Conservation (phyloP, 2,329 filamentous ascomycete genomes). For the Boeremia lycopersici region DNA sequence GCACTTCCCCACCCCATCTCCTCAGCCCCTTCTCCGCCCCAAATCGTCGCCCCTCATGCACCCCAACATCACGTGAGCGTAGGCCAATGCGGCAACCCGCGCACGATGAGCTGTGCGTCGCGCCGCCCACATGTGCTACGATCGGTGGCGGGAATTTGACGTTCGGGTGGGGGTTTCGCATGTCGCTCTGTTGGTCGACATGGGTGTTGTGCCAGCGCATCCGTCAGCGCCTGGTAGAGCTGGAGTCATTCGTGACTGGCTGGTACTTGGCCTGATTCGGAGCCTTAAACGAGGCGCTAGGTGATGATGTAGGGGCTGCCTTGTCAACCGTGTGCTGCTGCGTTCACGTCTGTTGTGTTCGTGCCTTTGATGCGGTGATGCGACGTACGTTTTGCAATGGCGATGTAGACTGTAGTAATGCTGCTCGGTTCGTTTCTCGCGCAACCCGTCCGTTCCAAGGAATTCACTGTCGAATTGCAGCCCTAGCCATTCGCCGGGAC, state of each 20-base stretch:
- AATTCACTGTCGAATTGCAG: too few species aligned
- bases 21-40: not conserved
- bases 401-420: too few species aligned
- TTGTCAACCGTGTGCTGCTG: too few species aligned
- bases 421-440: too few species aligned
- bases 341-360: too few species aligned
- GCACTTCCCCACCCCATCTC: not conserved
- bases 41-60: not conserved
- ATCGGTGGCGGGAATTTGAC: not conserved
- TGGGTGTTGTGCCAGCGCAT: not conserved
- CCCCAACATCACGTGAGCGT: not conserved
- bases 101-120: not conserved
- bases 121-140: not conserved
- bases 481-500: too few species aligned
- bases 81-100: not conserved
- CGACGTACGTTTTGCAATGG: too few species aligned
- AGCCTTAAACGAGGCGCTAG: not conserved
- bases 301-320: not conserved
- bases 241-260: not conserved
- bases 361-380: too few species aligned
- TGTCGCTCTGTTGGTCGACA: not conserved
- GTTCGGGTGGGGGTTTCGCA: not conserved
- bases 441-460: too few species aligned
- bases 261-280: not conserved
- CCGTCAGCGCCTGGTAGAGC: not conserved